Base-by-base conservation (phyloP, 768 basidiomycete genomes). In the Clitopilus passeckerianus region DNA sequence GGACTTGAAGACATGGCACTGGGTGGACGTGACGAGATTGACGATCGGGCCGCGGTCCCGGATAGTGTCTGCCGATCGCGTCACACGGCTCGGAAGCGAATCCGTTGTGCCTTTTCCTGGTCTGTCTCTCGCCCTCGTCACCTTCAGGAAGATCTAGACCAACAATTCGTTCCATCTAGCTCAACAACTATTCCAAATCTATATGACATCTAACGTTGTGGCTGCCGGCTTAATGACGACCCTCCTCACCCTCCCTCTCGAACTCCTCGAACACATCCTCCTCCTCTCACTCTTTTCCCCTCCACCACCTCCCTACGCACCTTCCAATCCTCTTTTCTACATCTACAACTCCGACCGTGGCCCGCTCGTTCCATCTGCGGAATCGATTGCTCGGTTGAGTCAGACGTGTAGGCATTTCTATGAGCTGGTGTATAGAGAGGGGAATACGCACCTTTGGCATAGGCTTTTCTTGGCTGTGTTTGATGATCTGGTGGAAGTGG, bases 201-300 rank as follows among this genome's bases (percentile, higher is more conserved):
- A n/a, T n/a, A n/a, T n/a, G n/a, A n/a, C n/a, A n/a, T n/a, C n/a
- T n/a, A n/a, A n/a, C n/a, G n/a, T n/a, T n/a, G n/a, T n/a, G n/a
- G n/a, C n/a, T n/a, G n/a, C n/a, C n/a, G n/a, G n/a, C n/a, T n/a
- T n/a, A 30, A 41, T 41, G 37, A n/a, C 37, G 5, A 14, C 12
- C 14, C n/a, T 41, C 37, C 12, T 64, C 7, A 24, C 61, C 6
- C 44, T 67, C 8, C 65, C 67, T 16, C 22, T 60, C 18, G 67
- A 67, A 55, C 44, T 67, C 6, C n/a, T 67, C 0, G 67, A 67
- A 33, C 60, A 63, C 52, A 56, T 57, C 5, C 59, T 67, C 5
- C 57, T 66, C 18, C 53, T 63, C 10, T 15, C 60, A 12, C 65
- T 63, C n/a, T 55, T 61, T 8, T 23, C 37, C 5, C 12, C 34